Percentiles rank a stretch among this genome's conserved stretches.
These are phyloP conservation scores for Zoysia matrella DNA, from an alignment of 202 grass and related monocot genomes.

Conservation along the genomic window DNA sequence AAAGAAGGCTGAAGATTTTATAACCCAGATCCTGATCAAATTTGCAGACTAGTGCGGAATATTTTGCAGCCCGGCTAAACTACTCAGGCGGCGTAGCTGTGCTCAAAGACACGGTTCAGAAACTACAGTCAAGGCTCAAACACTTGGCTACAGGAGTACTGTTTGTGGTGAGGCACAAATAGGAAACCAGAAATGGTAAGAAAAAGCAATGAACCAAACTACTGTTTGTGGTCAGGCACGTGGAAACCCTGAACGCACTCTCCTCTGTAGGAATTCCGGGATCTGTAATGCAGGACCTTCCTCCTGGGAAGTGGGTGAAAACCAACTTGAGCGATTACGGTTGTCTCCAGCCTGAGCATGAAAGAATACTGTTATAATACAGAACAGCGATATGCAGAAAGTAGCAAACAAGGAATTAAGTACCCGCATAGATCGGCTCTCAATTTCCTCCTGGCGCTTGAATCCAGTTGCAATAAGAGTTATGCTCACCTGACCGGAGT, in stretches of 20 bases:
- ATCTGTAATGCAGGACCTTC: slow-evolving; percentile 50
- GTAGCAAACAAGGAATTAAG: background rate
- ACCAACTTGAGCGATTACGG: slow-evolving; percentile 20
- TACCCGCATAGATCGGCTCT: slow-evolving; percentile 46
- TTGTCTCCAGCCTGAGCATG: slow-evolving; percentile 43
- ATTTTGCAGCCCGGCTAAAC: background rate
- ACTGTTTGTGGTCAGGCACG: slow-evolving; percentile 22
- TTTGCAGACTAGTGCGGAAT: background rate
- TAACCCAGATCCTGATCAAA: slow-evolving; percentile 3
- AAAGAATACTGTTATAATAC: background rate
- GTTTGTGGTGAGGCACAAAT: too few relatives aligned
- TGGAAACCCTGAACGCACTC: slow-evolving; percentile 55
- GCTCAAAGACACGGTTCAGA: background rate
- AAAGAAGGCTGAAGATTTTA: background rate
- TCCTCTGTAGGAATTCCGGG: slow-evolving; percentile 54
- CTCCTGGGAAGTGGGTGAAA: slow-evolving; percentile 42
- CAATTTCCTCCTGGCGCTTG: slow-evolving; percentile 81
- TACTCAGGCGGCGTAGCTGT: background rate
- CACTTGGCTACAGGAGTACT: background rate
- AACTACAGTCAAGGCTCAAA: slow-evolving; percentile 1
- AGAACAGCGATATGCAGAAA: background rate
- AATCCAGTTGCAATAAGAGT: slow-evolving; percentile 96
- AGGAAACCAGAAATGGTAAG: background rate
- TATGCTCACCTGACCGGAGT: slow-evolving; percentile 77
- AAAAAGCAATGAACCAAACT: slow-evolving; percentile 13